Evolutionary conservation across 805 yeast species (phyloP).

Genomic region (Metschnikowia colocasiae): DNA sequence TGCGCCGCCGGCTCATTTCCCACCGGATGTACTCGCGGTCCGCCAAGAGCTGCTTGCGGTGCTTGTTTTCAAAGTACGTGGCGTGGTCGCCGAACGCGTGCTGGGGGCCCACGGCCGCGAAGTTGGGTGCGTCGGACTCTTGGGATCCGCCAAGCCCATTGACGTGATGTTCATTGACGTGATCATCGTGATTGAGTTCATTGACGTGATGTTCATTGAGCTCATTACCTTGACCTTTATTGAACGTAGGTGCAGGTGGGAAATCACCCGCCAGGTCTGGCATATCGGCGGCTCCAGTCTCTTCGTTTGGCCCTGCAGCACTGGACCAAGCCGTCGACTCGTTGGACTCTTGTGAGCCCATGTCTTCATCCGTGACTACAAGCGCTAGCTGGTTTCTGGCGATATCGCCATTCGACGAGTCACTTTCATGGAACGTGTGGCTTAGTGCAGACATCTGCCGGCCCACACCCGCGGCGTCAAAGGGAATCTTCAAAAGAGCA

Average conservation of each 20-base stretch:
- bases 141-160: no score
- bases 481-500: slow-evolving; percentile 10
- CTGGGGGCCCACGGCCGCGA: slow-evolving; percentile 30
- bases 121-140: slow-evolving; percentile 1
- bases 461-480: not conserved
- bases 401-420: not conserved
- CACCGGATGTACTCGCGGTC: slow-evolving; percentile 50
- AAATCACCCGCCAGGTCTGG: no score
- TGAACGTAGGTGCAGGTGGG: no score
- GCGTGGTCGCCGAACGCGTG: slow-evolving; percentile 63
- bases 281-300: no score
- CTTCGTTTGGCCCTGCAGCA: no score
- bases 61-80: slow-evolving; percentile 62
- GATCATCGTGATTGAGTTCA: no score
- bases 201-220: no score
- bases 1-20: slow-evolving; percentile 37
- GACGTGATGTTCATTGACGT: no score
- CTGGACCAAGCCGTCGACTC: no score
- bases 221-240: no score
- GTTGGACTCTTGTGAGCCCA: no score
- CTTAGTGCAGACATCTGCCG: no score
- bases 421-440: not conserved
- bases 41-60: slow-evolving; percentile 55
- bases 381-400: slow-evolving; percentile 18
- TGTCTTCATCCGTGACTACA: slow-evolving; percentile 1